Conservation (phyloP, 257 asterid genomes). For the Rehmannia glutinosa region DNA sequence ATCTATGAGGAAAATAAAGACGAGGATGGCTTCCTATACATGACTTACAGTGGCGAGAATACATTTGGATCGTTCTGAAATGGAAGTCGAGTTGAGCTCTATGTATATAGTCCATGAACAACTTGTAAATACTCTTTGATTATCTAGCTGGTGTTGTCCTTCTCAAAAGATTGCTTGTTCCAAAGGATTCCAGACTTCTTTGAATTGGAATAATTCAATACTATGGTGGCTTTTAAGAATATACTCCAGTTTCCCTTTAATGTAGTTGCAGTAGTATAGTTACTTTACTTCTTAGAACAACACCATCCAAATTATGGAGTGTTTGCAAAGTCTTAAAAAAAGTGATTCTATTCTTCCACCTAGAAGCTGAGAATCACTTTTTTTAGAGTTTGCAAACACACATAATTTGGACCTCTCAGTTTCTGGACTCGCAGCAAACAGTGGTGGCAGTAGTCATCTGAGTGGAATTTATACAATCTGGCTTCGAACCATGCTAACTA, state of each 20-base stretch:
- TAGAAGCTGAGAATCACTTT: no score
- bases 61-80: conserved; percentile 62
- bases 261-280: not conserved
- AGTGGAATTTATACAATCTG: no score
- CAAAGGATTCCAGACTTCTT: not conserved
- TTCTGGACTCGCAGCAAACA: not conserved
- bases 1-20: conserved; percentile 70
- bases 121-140: conserved; percentile 42
- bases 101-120: conserved; percentile 39
- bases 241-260: not conserved
- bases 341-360: no score
- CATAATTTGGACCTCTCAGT: no score
- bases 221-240: conserved; percentile 1
- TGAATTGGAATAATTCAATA: conserved; percentile 25
- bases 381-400: no score
- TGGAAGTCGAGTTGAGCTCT: not conserved
- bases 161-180: conserved; percentile 16
- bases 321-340: no score
- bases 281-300: not conserved
- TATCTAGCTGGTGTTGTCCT: conserved; percentile 9
- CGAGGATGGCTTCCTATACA: conserved; percentile 71
- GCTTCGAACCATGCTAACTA: no score
- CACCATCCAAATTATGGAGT: no score
- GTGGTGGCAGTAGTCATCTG: not conserved
- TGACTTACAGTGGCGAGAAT: conserved; percentile 78